Conservation (phyloP, 2,329 filamentous ascomycete genomes). For the Neodidymelliopsis sp. region DNA sequence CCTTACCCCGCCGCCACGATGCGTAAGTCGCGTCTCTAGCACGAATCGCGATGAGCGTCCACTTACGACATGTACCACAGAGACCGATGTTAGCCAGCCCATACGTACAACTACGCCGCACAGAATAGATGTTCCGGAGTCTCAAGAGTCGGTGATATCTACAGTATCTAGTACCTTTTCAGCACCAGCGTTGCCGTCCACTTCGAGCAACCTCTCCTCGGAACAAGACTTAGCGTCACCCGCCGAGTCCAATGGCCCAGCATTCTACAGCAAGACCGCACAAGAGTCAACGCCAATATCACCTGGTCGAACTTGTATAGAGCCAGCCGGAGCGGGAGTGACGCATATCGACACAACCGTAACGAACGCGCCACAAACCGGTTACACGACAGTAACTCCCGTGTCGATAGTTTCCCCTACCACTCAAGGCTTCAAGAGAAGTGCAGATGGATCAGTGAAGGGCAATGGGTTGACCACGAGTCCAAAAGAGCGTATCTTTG, state of each 20-base stretch:
- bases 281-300: conserved; percentile 42
- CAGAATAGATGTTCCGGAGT: conserved; percentile 24
- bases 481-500: conserved; percentile 38
- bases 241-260: conserved; percentile 33
- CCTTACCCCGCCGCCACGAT: conserved; percentile 31
- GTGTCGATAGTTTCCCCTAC: conserved; percentile 52
- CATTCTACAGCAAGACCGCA: conserved; percentile 54
- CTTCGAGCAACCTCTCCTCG: conserved; percentile 27
- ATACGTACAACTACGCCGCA: conserved; percentile 9
- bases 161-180: conserved; percentile 44
- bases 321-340: conserved; percentile 24
- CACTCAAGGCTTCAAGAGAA: conserved; percentile 71
- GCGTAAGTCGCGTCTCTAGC: conserved; percentile 34
- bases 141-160: conserved; percentile 47
- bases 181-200: conserved; percentile 43
- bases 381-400: conserved; percentile 49
- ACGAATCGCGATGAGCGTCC: conserved; percentile 22
- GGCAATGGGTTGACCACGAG: conserved; percentile 31
- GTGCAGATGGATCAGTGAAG: conserved; percentile 75
- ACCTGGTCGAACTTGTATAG: conserved; percentile 60
- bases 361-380: conserved; percentile 36
- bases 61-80: conserved; percentile 28
- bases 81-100: conserved; percentile 8
- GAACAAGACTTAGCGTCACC: conserved; percentile 43
- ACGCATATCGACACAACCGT: conserved; percentile 35